Evolutionary conservation across 805 yeast genomes (phyloP).

Genomic region (Debaryomyces prosopidis): DNA sequence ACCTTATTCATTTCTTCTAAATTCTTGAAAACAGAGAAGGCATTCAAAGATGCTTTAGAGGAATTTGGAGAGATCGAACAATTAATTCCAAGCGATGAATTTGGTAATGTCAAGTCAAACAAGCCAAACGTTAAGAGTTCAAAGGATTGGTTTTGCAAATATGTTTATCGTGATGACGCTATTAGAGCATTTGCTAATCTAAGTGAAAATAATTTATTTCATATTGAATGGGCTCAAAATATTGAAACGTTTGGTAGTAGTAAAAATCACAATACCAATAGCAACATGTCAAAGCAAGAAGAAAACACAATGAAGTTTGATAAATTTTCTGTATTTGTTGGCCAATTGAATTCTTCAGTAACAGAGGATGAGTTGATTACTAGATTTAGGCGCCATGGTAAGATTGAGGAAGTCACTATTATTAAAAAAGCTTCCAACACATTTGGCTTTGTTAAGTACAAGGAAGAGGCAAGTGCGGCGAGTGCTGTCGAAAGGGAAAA

Average conservation of each 20-base stretch:
- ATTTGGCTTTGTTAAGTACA: constrained; percentile 74
- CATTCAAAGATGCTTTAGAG: constrained; percentile 40
- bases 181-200: constrained; percentile 77
- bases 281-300: constrained; percentile 5
- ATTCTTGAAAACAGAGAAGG: constrained; percentile 20
- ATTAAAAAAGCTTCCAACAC: constrained; percentile 48
- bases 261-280: not conserved
- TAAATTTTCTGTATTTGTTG: constrained; percentile 73
- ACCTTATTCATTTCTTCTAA: constrained; percentile 63
- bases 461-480: constrained; percentile 72
- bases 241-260: constrained; percentile 48
- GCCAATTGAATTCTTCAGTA: constrained; percentile 60
- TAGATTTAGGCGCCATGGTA: constrained; percentile 70
- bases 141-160: constrained; percentile 72
- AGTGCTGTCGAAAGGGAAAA: constrained; percentile 85
- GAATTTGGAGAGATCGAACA: constrained; percentile 79
- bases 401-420: constrained; percentile 57
- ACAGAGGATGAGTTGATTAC: constrained; percentile 55
- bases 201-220: constrained; percentile 53
- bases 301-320: constrained; percentile 43
- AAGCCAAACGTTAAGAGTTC: constrained; percentile 17
- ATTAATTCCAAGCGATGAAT: constrained; percentile 43
- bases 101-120: constrained; percentile 23
- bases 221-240: constrained; percentile 86
- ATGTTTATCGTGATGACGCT: constrained; percentile 83